Conservation (phyloP, 192 early-diverging fungal species). For the Coemansia sp. region DNA sequence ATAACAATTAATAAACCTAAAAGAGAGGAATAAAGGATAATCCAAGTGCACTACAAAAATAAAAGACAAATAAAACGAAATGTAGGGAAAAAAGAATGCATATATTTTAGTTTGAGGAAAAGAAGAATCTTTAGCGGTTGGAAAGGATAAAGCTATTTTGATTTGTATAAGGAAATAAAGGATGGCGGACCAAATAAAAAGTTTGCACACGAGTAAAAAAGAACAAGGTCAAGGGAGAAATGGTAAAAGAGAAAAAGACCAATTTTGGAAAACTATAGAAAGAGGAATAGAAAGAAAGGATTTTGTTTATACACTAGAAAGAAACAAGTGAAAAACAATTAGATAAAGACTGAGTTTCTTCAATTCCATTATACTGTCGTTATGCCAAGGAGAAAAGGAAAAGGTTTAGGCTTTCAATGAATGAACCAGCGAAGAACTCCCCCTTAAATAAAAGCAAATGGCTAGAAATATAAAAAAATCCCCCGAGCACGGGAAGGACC, state of each 20-base stretch:
- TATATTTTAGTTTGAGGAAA: background rate
- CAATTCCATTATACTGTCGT: too few relatives aligned
- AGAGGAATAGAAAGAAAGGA: background rate
- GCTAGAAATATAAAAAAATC: slow-evolving; percentile 9
- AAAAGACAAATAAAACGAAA: background rate
- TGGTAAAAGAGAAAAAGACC: background rate
- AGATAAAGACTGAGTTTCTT: background rate
- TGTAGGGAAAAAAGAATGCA: background rate
- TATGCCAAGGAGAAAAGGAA: background rate
- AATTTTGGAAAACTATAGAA: slow-evolving; percentile 1
- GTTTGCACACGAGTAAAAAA: background rate
- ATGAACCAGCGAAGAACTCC: background rate
- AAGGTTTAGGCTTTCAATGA: slow-evolving; percentile 3
- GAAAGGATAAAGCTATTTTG: background rate
- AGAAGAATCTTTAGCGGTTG: background rate
- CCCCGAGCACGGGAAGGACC: background rate
- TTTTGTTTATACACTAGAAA: slow-evolving; percentile 5
- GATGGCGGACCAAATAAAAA: background rate
- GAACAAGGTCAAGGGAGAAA: slow-evolving; percentile 1
- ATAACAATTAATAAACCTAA: too few relatives aligned
- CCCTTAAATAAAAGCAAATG: background rate
- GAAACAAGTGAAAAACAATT: slow-evolving; percentile 1
- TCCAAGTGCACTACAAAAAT: slow-evolving; percentile 2
- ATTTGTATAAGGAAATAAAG: background rate
- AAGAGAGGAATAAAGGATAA: too few relatives aligned